phyloP scores from a whole-genome alignment of 139 green algal species.

The Medakamo hakoo region DNA sequence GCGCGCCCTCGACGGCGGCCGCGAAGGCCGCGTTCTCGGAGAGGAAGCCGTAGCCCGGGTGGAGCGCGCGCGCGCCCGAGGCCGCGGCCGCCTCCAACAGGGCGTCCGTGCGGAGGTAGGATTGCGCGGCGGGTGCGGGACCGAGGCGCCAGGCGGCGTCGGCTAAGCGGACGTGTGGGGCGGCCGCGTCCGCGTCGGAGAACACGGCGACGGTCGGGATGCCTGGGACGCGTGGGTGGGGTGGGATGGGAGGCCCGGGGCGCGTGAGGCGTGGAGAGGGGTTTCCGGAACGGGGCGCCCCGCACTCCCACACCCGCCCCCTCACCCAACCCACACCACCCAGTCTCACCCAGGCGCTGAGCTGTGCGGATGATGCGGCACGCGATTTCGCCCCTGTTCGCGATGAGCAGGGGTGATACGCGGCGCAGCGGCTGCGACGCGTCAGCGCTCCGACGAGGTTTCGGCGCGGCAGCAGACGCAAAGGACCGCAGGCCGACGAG shows the following conservation, averaged over 20 bases:
- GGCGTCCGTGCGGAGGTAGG: slow-evolving; percentile 51
- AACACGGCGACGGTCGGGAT: slow-evolving; percentile 74
- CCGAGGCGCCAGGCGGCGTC: slow-evolving; percentile 71
- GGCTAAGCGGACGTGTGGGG: slow-evolving; percentile 42
- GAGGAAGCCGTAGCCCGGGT: slow-evolving; percentile 76
- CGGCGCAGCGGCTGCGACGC: not conserved
- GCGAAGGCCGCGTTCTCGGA: slow-evolving; percentile 60
- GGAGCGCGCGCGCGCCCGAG: slow-evolving; percentile 47
- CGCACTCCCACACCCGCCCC: no score
- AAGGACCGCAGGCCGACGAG: no score
- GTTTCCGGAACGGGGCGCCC: no score
- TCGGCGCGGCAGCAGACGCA: no score
- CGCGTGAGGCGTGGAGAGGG: not conserved
- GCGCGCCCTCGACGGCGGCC: slow-evolving; percentile 26
- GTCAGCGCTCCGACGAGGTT: no score
- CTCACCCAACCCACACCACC: not conserved
- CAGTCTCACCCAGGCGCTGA: slow-evolving; percentile 30
- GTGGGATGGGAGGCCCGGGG: no score
- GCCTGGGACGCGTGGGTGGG: slow-evolving; percentile 12
- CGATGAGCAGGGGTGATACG: slow-evolving; percentile 54
- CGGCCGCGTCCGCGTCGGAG: slow-evolving; percentile 43
- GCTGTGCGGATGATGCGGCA: slow-evolving; percentile 65
- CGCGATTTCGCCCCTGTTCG: slow-evolving; percentile 84
- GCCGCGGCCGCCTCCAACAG: slow-evolving; percentile 40
- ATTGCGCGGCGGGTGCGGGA: slow-evolving; percentile 35